Evolutionary conservation across 805 yeast species (phyloP).

Genomic region (Torulaspora indica): DNA sequence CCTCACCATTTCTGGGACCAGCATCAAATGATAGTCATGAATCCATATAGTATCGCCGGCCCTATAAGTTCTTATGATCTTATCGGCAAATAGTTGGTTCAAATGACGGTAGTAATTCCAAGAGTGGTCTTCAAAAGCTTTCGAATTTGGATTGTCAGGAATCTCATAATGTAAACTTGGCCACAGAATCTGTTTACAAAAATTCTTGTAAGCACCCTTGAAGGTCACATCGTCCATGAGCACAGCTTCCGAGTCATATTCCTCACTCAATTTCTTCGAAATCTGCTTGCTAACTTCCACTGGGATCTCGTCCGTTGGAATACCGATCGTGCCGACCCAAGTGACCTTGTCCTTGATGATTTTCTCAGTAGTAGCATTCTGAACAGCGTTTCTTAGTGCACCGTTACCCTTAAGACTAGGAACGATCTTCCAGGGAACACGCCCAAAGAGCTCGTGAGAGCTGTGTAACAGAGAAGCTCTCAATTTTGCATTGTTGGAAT

Average conservation of each 20-base stretch:
- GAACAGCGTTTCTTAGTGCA: slow-evolving; percentile 79
- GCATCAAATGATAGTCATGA: slow-evolving; percentile 86
- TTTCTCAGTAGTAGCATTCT: slow-evolving; percentile 47
- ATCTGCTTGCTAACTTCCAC: slow-evolving; percentile 51
- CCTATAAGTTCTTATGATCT: slow-evolving; percentile 60
- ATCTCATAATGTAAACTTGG: slow-evolving; percentile 92
- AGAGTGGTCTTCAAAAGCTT: slow-evolving; percentile 92
- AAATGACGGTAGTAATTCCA: slow-evolving; percentile 78
- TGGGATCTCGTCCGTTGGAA: slow-evolving; percentile 83
- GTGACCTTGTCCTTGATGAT: slow-evolving; percentile 38
- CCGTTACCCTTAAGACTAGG: slow-evolving; percentile 77
- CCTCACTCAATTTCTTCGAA: slow-evolving; percentile 40
- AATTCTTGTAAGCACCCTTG: slow-evolving; percentile 86
- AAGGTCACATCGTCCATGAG: slow-evolving; percentile 73
- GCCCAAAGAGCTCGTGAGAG: slow-evolving; percentile 38
- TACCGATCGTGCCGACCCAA: slow-evolving; percentile 92
- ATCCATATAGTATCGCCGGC: slow-evolving; percentile 83
- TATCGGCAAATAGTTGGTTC: slow-evolving; percentile 77
- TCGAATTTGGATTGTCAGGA: slow-evolving; percentile 90
- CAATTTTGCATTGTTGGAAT: slow-evolving; percentile 55
- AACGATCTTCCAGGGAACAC: slow-evolving; percentile 70
- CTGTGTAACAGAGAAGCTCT: slow-evolving; percentile 36
- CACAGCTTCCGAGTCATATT: slow-evolving; percentile 60
- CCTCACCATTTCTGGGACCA: slow-evolving; percentile 82
- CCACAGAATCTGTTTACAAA: slow-evolving; percentile 93